Evolutionary conservation across 345 rosid genomes (phyloP).

Genomic region (Populus pruinosa): DNA sequence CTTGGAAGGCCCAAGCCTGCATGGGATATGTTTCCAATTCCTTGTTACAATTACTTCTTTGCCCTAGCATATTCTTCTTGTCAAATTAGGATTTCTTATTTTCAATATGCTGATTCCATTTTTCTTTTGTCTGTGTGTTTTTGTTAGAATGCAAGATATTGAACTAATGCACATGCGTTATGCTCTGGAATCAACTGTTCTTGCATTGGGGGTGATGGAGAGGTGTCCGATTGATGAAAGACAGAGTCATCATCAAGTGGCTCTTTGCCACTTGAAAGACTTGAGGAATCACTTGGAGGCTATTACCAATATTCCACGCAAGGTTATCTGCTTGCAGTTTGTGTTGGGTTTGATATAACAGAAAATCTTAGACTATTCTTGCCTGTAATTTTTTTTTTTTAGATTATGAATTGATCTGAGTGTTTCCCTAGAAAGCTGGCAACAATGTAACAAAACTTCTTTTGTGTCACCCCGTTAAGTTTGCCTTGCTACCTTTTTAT

Average conservation of each 20-base stretch:
- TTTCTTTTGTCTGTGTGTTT: slow-evolving; percentile 5
- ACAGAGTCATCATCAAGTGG: slow-evolving; percentile 46
- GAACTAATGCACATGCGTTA: slow-evolving; percentile 97
- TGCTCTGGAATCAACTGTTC: slow-evolving; percentile 79
- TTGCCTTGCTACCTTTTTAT: neutral
- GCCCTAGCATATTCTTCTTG: neutral
- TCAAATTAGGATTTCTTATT: neutral
- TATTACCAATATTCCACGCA: slow-evolving; percentile 73
- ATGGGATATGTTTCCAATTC: neutral
- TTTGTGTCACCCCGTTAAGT: neutral
- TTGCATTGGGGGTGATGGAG: slow-evolving; percentile 71
- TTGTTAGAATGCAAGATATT: slow-evolving; percentile 79
- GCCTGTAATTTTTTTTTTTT: neutral
- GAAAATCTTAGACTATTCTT: neutral
- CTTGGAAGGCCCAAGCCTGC: neutral
- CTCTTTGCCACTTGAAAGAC: slow-evolving; percentile 69
- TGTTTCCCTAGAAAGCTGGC: too few relatives aligned
- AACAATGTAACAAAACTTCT: neutral
- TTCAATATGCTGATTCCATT: neutral
- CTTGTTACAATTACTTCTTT: neutral
- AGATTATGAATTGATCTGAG: neutral
- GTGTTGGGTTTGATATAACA: neutral
- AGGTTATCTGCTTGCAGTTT: slow-evolving; percentile 40
- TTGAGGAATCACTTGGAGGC: slow-evolving; percentile 72
- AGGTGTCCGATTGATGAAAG: slow-evolving; percentile 46